Percentiles rank a stretch among this genome's conserved stretches.
Conservation (phyloP, 2,329 filamentous ascomycete species). For the Beauveria varroae region DNA sequence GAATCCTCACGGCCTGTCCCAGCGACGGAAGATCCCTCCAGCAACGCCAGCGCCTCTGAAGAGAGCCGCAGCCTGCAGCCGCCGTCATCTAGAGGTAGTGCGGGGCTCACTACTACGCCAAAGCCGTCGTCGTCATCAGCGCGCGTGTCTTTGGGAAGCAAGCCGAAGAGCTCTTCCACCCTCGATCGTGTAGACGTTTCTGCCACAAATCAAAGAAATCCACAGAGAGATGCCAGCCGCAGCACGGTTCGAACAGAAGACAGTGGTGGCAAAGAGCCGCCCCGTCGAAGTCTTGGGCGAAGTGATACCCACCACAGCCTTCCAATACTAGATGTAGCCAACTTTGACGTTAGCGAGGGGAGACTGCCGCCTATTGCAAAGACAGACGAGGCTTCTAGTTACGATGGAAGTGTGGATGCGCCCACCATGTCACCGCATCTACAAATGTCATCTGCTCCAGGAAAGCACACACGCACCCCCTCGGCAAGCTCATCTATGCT, state of each 20-base stretch:
- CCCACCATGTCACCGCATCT: constrained; percentile 19
- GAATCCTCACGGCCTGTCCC: background rate
- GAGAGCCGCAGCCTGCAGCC: constrained; percentile 14
- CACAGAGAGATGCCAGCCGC: constrained; percentile 40
- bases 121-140: constrained; percentile 32
- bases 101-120: constrained; percentile 34
- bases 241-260: constrained; percentile 37
- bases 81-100: constrained; percentile 37
- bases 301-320: constrained; percentile 32
- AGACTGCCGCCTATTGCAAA: constrained; percentile 26
- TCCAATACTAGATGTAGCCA: constrained; percentile 27
- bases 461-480: constrained; percentile 25
- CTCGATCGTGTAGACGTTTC: constrained; percentile 40
- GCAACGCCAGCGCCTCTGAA: constrained; percentile 5
- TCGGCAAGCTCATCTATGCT: constrained; percentile 29
- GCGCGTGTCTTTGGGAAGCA: constrained; percentile 33
- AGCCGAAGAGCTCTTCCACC: constrained; percentile 33
- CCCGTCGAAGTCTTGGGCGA: constrained; percentile 35
- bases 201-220: constrained; percentile 43
- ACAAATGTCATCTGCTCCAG: constrained; percentile 26
- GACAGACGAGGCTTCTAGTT: constrained; percentile 36
- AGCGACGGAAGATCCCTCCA: background rate
- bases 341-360: constrained; percentile 31
- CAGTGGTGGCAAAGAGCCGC: constrained; percentile 27
- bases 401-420: constrained; percentile 38